phyloP scores from a whole-genome alignment of 345 rosid species.

The Arabidopsis thaliana region DNA sequence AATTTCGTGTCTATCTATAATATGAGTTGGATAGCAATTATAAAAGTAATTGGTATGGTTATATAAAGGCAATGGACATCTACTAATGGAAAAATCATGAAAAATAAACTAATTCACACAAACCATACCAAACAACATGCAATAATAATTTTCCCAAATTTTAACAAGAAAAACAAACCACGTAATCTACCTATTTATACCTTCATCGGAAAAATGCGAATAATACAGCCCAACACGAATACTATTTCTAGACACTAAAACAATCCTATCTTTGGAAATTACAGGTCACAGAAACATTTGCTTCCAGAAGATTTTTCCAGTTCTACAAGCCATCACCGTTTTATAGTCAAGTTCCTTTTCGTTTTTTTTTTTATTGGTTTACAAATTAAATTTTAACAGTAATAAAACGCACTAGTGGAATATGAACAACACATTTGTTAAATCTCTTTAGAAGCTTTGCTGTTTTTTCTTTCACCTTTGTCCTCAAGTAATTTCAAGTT shows the following conservation, averaged over 20 bases:
- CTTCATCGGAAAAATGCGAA: not conserved
- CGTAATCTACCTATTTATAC: not conserved
- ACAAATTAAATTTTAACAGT: not conserved
- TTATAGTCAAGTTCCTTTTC: not conserved
- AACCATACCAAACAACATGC: not conserved
- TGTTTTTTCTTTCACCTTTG: too few species aligned
- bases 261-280: not conserved
- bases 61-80: not conserved
- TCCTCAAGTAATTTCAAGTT: too few species aligned
- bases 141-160: not conserved
- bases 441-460: not conserved
- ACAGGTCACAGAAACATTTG: not conserved
- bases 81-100: not conserved
- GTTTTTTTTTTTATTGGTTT: not conserved
- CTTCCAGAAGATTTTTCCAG: not conserved
- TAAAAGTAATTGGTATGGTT: not conserved
- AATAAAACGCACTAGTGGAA: too few species aligned
- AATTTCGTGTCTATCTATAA: not conserved
- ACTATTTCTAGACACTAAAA: not conserved
- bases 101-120: not conserved
- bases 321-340: not conserved
- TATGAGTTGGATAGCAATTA: not conserved
- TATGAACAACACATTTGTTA: too few species aligned
- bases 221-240: not conserved
- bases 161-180: not conserved